These are phyloP conservation scores for Penicillium frequentans DNA, from an alignment of 2,329 filamentous ascomycete genomes.

Conservation along the genomic window DNA sequence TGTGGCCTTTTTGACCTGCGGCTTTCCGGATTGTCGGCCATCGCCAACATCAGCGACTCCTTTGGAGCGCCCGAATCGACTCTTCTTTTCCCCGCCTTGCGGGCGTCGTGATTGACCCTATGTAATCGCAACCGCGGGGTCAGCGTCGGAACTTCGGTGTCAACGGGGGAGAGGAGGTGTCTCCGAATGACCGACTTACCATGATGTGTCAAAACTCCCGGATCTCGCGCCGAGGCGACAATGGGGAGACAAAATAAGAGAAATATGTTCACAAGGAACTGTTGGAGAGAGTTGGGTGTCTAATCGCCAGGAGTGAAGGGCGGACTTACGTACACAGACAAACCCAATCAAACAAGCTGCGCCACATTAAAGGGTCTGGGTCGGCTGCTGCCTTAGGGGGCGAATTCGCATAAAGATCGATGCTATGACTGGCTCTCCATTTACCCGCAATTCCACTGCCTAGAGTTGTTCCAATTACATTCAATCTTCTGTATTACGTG, in stretches of 20 bases:
- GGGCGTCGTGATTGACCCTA: constrained; percentile 47
- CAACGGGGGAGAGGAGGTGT: neutral
- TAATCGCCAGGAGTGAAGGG: constrained; percentile 9
- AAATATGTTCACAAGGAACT: neutral
- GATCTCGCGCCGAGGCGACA: constrained; percentile 31
- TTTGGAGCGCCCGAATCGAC: constrained; percentile 45
- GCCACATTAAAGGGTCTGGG: constrained; percentile 17
- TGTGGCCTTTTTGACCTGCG: constrained; percentile 89
- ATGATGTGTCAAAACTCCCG: constrained; percentile 34
- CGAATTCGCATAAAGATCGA: neutral
- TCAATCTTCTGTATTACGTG: neutral
- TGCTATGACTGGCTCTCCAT: neutral
- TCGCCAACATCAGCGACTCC: constrained; percentile 43
- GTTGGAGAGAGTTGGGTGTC: constrained; percentile 7
- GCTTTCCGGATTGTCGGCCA: constrained; percentile 50
- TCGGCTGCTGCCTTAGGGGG: constrained; percentile 23
- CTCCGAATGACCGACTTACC: constrained; percentile 25
- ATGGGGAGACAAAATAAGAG: constrained; percentile 7
- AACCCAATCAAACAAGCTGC: constrained; percentile 26
- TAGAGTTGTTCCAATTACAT: neutral
- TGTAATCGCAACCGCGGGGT: constrained; percentile 14
- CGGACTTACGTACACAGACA: constrained; percentile 26
- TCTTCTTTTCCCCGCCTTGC: constrained; percentile 44
- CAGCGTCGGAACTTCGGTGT: constrained; percentile 11
- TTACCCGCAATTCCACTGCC: neutral